A percentile compares a stretch with the other conserved stretches of the same genome.
These are phyloP conservation scores for Rhizopogon rudus DNA, from an alignment of 768 basidiomycete species.

Conservation along the genomic window DNA sequence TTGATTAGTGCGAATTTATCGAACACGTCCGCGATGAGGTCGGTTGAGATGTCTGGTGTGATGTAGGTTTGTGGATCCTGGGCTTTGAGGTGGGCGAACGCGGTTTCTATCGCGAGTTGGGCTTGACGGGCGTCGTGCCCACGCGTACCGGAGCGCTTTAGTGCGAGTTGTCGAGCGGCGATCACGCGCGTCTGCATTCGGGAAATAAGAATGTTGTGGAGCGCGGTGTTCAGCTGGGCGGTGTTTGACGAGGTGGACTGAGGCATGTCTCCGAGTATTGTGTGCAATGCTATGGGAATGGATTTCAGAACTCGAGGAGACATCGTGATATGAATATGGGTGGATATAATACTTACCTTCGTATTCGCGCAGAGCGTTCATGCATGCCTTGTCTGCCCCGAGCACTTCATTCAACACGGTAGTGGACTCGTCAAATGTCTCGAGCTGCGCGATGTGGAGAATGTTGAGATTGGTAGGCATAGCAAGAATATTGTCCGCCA, in stretches of 20 bases:
- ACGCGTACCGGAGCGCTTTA: slow-evolving; percentile 7
- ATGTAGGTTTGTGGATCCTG: slow-evolving; percentile 6
- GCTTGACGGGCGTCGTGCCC: slow-evolving; percentile 8
- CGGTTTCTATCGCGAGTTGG: slow-evolving; percentile 4
- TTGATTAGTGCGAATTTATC: slow-evolving; percentile 6
- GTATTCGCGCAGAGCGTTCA: slow-evolving; percentile 5
- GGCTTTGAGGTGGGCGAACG: not conserved
- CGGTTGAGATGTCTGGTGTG: slow-evolving; percentile 2
- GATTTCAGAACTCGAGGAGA: not conserved
- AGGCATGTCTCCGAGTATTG: slow-evolving; percentile 1
- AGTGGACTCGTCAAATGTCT: slow-evolving; percentile 7
- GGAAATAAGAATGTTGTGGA: slow-evolving; percentile 6
- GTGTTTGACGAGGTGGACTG: not conserved
- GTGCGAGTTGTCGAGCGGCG: slow-evolving; percentile 3
- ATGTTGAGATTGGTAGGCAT: slow-evolving; percentile 10
- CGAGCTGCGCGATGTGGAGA: slow-evolving; percentile 8
- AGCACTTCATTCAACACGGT: slow-evolving; percentile 7
- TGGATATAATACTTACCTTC: slow-evolving; percentile 4
- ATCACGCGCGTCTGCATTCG: not conserved
- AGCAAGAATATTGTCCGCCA: slow-evolving; percentile 10
- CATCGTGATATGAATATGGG: not conserved
- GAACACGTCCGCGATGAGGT: slow-evolving; percentile 6
- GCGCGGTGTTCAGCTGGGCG: not conserved
- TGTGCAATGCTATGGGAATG: not conserved
- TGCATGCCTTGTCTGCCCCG: slow-evolving; percentile 2